These are phyloP conservation scores for Lineolata rhizophorae DNA, from an alignment of 495 filamentous ascomycete species.

Conservation along the genomic window DNA sequence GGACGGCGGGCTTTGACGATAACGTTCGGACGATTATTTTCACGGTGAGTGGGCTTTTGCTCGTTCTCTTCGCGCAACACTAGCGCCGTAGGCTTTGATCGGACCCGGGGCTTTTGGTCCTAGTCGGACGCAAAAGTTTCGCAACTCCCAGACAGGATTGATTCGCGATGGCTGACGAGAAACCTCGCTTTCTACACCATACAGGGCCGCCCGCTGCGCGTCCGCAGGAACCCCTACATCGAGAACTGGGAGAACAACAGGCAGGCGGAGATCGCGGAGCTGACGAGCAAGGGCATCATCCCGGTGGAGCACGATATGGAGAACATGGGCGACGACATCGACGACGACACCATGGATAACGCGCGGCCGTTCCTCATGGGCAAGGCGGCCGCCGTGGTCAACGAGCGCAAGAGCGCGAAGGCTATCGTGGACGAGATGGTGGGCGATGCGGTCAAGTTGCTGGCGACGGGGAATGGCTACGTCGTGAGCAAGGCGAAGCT, in stretches of 20 bases:
- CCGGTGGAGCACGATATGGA: constrained; percentile 91
- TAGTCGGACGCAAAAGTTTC: no score
- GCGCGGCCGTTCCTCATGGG: constrained; percentile 90
- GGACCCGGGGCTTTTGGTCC: no score
- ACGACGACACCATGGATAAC: constrained; percentile 70
- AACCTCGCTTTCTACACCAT: no score
- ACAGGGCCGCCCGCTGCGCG: constrained; percentile 72
- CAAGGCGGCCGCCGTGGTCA: constrained; percentile 81
- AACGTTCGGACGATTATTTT: constrained; percentile 95
- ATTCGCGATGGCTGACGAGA: no score
- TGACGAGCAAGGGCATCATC: constrained; percentile 70
- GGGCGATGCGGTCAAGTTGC: constrained; percentile 46
- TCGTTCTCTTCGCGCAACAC: no score
- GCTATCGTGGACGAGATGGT: constrained; percentile 89
- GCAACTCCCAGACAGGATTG: no score
- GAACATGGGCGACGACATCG: constrained; percentile 46
- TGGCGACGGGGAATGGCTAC: constrained; percentile 34
- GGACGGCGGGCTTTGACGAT: constrained; percentile 80
- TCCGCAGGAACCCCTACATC: constrained; percentile 84
- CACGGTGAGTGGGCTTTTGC: constrained; percentile 36
- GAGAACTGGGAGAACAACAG: constrained; percentile 91
- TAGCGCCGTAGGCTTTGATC: no score
- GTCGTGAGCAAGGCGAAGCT: constrained; percentile 10
- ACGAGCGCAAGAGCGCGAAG: constrained; percentile 84
- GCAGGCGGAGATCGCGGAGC: constrained; percentile 66